Conservation (phyloP, 176 grass and related monocot genomes). For the Poa annua region DNA sequence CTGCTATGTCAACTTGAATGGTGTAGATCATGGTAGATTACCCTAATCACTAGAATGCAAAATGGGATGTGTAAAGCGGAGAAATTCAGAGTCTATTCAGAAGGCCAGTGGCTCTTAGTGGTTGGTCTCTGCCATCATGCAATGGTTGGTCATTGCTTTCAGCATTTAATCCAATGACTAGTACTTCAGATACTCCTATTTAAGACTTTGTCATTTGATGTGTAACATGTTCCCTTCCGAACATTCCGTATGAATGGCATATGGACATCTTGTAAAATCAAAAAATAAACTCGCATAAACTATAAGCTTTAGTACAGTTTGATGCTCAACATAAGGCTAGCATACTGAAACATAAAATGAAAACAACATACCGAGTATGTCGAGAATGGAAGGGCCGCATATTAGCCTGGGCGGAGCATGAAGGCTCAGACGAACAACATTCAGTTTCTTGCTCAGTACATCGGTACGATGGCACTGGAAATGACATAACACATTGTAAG, state of each 20-base stretch:
- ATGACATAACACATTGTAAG: slow-evolving; percentile 17
- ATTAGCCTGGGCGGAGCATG: slow-evolving; percentile 70
- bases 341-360: slow-evolving; percentile 15
- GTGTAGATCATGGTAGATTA: background rate
- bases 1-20: slow-evolving; percentile 4
- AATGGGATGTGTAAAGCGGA: slow-evolving; percentile 16
- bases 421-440: slow-evolving; percentile 79
- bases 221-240: background rate
- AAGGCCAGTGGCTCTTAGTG: slow-evolving; percentile 19
- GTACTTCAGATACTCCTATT: background rate
- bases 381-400: slow-evolving; percentile 69
- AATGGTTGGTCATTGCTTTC: slow-evolving; percentile 16
- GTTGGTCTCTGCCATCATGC: background rate
- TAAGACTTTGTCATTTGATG: background rate
- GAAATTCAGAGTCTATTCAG: slow-evolving; percentile 7
- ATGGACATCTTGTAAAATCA: background rate
- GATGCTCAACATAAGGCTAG: slow-evolving; percentile 14
- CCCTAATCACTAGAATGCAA: background rate
- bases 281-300: slow-evolving; percentile 7
- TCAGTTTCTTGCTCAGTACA: slow-evolving; percentile 68
- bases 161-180: slow-evolving; percentile 8
- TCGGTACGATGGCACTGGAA: slow-evolving; percentile 73
- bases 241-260: background rate
- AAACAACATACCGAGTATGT: slow-evolving; percentile 66
- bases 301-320: background rate